Conservation (phyloP, 257 asterid genomes). For the Solanum chilense region DNA sequence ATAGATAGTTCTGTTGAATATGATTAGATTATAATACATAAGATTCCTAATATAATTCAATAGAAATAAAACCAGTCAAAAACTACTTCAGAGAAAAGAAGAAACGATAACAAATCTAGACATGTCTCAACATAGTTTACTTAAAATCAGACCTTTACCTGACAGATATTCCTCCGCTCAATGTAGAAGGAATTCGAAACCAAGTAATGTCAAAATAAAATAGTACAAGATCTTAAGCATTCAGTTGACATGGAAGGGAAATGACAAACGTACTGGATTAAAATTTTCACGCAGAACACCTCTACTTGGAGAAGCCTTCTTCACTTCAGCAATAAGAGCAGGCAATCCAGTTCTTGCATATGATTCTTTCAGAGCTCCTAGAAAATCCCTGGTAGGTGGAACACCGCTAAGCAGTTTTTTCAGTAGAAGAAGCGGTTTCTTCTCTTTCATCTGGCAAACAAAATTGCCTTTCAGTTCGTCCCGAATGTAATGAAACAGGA, state of each 20-base stretch:
- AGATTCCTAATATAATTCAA: not conserved
- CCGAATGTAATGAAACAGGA: not conserved
- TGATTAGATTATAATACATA: not conserved
- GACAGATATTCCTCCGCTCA: not conserved
- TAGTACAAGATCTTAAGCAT: not conserved
- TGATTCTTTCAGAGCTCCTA: conserved; percentile 73
- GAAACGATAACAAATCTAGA: not conserved
- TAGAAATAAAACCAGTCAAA: not conserved
- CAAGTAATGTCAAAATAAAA: not conserved
- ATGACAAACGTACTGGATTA: conserved; percentile 57
- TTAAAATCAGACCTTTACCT: not conserved
- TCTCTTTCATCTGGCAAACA: conserved; percentile 57
- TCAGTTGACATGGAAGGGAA: not conserved
- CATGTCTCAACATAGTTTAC: not conserved
- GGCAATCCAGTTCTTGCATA: conserved; percentile 59
- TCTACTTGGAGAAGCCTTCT: conserved; percentile 93
- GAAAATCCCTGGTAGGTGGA: conserved; percentile 61
- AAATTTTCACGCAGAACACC: conserved; percentile 78
- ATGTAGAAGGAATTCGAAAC: not conserved
- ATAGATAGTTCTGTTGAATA: not conserved
- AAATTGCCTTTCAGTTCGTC: not conserved
- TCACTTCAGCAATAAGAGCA: conserved; percentile 85
- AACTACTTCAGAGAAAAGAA: not conserved
- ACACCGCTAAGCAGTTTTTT: conserved; percentile 35
- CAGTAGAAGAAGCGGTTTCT: conserved; percentile 33